Evolutionary conservation across 2,329 filamentous ascomycete genomes (phyloP), one percentile per base, ranked within the genome.

Genomic region (Zalaria sp.): DNA sequence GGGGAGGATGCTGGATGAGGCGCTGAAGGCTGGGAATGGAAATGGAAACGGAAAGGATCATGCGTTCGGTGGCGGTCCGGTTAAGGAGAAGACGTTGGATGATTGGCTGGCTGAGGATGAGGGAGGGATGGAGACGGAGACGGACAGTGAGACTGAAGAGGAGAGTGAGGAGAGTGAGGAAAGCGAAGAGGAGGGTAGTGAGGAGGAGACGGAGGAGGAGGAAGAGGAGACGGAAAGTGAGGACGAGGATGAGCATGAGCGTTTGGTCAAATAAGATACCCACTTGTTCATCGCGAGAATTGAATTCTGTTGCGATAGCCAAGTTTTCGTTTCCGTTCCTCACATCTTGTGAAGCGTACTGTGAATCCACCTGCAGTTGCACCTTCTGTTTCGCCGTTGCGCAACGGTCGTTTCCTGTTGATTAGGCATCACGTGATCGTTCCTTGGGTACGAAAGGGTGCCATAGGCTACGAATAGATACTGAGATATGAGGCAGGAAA

Each of bases 71-170:
- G 51, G 50, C 39, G 46, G 58, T 46, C 40, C 53, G 39, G 45
- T 54, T 10, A 61, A 78, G 40, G 76, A 77, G 34, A 94, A 93
- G 72, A 85, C 81, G 18, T 65, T 98, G 47, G 87, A 96, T 64
- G 86, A 94, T 58, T 96, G 91, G 88, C 68, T 96, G 43, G 86
- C 81, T 4, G 83, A 86, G 54, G 77, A 76, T 35, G 75, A 77
- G 10, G 69, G 67, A 27, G 72, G 69, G n/a, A 74, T 70, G 2
- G 73, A 72, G 7, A 68, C 69, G 6, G 70, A 72, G 25, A n/a
- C 49, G 10, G 43, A 40, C 71, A 70, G 66, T 4, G 62, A 66
- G 1, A 67, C 69, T 0, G 69, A 70, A 1, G 68, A 69, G 2
- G 68, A 72, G 0, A 68, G 68, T 0, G 69, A 69, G 0, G 68